Conservation (phyloP, 2,329 filamentous ascomycete genomes). For the Aspergillus ochraceoroseus region DNA sequence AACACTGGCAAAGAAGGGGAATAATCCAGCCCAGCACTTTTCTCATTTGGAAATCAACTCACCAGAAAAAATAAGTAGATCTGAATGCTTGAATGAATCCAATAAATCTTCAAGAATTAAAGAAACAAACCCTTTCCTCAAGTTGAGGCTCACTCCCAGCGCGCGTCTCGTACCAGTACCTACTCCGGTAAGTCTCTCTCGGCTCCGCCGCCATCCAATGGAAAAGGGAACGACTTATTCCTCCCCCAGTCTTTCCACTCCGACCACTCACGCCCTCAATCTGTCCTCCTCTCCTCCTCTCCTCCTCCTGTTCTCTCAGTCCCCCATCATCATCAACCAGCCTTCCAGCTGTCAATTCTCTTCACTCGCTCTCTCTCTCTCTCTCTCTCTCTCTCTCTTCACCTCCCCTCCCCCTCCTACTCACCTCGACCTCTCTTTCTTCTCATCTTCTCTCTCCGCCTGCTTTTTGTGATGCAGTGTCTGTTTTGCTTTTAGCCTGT, state of each 20-base stretch:
- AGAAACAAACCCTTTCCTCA: too few relatives aligned
- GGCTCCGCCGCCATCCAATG: slow-evolving; percentile 16
- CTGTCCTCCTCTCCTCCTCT: slow-evolving; percentile 17
- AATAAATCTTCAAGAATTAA: too few relatives aligned
- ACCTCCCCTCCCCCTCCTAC: slow-evolving; percentile 12
- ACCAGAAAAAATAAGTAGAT: too few relatives aligned
- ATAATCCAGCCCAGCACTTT: too few relatives aligned
- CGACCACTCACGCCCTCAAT: slow-evolving; percentile 18
- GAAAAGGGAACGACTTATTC: slow-evolving; percentile 14
- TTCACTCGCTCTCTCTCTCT: slow-evolving; percentile 9
- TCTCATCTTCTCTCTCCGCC: slow-evolving; percentile 14
- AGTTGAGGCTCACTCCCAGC: slow-evolving; percentile 12
- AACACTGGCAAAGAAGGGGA: too few relatives aligned
- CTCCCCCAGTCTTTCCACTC: slow-evolving; percentile 13
- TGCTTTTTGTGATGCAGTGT: slow-evolving; percentile 18
- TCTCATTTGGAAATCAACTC: too few relatives aligned
- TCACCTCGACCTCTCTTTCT: slow-evolving; percentile 10
- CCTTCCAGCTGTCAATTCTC: slow-evolving; percentile 12
- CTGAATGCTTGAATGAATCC: too few relatives aligned
- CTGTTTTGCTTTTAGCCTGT: slow-evolving; percentile 19
- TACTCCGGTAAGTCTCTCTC: too few relatives aligned
- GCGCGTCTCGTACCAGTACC: too few relatives aligned
- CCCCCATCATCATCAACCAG: slow-evolving; percentile 9
- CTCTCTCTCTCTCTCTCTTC: slow-evolving; percentile 10
- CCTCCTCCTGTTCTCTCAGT: slow-evolving; percentile 6